Conservation (phyloP, 2,329 filamentous ascomycete genomes). For the Exophiala alcalophila region DNA sequence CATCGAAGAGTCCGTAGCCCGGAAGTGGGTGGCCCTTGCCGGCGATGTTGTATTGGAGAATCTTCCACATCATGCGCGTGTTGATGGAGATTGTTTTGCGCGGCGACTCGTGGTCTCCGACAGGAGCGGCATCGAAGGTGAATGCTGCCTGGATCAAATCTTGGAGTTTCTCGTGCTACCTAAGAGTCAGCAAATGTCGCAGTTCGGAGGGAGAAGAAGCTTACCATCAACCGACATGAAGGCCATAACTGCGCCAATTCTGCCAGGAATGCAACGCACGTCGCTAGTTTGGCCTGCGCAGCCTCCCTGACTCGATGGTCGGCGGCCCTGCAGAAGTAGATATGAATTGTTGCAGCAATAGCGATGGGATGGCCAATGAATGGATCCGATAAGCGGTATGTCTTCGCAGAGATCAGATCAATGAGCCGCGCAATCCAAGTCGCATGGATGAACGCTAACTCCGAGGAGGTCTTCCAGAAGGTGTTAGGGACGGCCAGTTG, state of each 20-base stretch:
- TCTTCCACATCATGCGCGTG: constrained; percentile 35
- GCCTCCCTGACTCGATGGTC: constrained; percentile 30
- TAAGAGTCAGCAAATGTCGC: not conserved
- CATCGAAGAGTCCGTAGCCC: constrained; percentile 31
- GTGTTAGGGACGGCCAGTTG: constrained; percentile 51
- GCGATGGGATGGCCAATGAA: constrained; percentile 53
- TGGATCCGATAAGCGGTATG: constrained; percentile 49
- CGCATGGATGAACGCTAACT: constrained; percentile 51
- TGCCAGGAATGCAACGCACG: constrained; percentile 31
- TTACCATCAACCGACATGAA: constrained; percentile 30
- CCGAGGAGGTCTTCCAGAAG: constrained; percentile 54
- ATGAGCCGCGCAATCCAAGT: constrained; percentile 57
- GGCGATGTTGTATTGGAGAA: constrained; percentile 31
- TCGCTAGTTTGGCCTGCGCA: constrained; percentile 31
- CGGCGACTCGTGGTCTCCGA: constrained; percentile 13
- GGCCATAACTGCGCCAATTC: constrained; percentile 33
- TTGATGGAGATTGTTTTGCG: constrained; percentile 35
- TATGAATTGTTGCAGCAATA: constrained; percentile 53
- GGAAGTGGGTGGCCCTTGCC: constrained; percentile 9
- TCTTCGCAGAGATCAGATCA: constrained; percentile 54
- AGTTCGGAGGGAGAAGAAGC: constrained; percentile 4
- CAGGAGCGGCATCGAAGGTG: constrained; percentile 17
- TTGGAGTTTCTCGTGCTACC: constrained; percentile 32
- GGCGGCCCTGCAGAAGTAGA: constrained; percentile 53
- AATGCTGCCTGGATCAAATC: constrained; percentile 33